Conservation (phyloP, 805 yeast genomes). For the Candida golubevii region DNA sequence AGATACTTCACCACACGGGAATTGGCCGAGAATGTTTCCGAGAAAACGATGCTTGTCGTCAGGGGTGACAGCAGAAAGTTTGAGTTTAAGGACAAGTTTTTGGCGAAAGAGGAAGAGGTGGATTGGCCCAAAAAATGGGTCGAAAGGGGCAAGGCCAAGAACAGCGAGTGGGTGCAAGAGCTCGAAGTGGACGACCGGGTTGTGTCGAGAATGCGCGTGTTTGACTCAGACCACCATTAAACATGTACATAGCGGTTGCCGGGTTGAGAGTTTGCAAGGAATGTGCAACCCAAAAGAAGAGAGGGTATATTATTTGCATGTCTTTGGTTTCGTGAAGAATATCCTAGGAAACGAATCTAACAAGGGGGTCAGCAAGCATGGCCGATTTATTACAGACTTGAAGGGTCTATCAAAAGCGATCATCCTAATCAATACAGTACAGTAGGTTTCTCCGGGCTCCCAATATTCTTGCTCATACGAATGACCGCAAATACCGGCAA, state of each 20-base stretch:
- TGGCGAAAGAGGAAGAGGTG: conserved; percentile 21
- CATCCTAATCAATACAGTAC: too few species aligned
- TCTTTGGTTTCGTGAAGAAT: too few species aligned
- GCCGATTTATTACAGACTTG: too few species aligned
- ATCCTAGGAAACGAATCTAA: too few species aligned
- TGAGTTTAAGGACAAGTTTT: conserved; percentile 36
- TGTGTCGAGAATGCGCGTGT: conserved; percentile 47
- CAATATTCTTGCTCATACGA: too few species aligned
- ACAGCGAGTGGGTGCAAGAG: conserved; percentile 87
- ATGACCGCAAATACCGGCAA: too few species aligned
- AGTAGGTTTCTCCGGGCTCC: too few species aligned
- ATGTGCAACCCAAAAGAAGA: neutral
- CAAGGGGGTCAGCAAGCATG: too few species aligned
- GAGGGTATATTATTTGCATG: neutral
- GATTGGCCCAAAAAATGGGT: conserved; percentile 57
- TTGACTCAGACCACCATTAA: conserved; percentile 17
- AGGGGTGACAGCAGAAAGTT: conserved; percentile 53
- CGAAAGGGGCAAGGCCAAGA: conserved; percentile 61
- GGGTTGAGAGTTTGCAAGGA: neutral
- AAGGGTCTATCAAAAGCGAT: too few species aligned
- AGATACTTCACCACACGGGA: conserved; percentile 72
- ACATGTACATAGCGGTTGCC: too few species aligned
- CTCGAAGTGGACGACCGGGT: conserved; percentile 68
- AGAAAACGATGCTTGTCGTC: conserved; percentile 49
- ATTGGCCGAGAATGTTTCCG: conserved; percentile 64